phyloP scores from a whole-genome alignment of 768 basidiomycete genomes.

The Boletus sp. region DNA sequence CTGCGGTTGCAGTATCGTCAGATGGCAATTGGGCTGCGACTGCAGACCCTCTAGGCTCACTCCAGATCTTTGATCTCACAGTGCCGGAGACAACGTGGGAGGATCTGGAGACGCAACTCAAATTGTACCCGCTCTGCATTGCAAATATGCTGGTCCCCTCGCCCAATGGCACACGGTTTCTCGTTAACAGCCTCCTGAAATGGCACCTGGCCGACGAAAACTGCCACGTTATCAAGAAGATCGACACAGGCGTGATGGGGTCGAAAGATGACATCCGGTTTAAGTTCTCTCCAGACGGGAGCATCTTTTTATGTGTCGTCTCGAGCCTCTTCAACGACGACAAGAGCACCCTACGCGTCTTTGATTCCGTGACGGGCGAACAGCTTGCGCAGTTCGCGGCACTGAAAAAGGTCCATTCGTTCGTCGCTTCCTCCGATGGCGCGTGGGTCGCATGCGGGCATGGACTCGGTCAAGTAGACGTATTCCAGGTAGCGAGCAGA shows the following conservation, averaged over 20 bases:
- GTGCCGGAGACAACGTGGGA: slow-evolving; percentile 3
- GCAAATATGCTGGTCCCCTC: not conserved
- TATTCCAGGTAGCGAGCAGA: not conserved
- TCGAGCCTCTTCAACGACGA: not conserved
- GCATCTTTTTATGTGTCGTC: slow-evolving; percentile 3
- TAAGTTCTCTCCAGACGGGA: slow-evolving; percentile 13
- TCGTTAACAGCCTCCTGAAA: not conserved
- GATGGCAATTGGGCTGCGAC: slow-evolving; percentile 15
- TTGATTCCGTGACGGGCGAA: slow-evolving; percentile 8
- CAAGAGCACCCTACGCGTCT: slow-evolving; percentile 11
- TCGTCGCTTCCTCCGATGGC: slow-evolving; percentile 2
- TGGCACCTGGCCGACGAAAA: slow-evolving; percentile 7
- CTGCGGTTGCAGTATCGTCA: slow-evolving; percentile 15
- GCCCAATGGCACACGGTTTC: slow-evolving; percentile 7
- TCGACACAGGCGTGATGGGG: slow-evolving; percentile 3
- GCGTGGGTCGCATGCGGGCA: slow-evolving; percentile 9
- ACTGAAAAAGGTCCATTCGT: slow-evolving; percentile 3
- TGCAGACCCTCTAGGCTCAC: not conserved
- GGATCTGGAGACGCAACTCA: slow-evolving; percentile 1
- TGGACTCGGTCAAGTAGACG: not conserved
- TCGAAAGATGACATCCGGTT: not conserved
- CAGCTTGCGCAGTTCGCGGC: slow-evolving; percentile 4
- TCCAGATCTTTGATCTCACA: slow-evolving; percentile 9
- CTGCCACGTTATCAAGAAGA: not conserved
- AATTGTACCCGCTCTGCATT: not conserved